Percentiles rank a stretch among this genome's conserved stretches.
These are phyloP conservation scores for Claviceps maximensis DNA, from an alignment of 2,329 filamentous ascomycete species.

Conservation along the genomic window DNA sequence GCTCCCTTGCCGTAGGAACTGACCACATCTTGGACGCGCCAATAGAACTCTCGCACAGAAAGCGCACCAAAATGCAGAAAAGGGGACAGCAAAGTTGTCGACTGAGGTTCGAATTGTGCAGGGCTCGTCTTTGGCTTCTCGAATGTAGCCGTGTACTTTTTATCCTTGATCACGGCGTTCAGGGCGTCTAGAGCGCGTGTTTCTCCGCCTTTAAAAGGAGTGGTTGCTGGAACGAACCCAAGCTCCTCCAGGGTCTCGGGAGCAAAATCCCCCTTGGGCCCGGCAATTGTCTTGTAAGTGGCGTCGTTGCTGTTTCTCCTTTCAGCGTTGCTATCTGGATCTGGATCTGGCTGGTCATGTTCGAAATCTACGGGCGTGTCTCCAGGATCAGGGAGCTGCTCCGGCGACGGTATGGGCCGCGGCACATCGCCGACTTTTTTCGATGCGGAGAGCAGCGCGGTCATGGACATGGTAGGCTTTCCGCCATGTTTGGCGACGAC, in stretches of 20 bases:
- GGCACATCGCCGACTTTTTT: slow-evolving; percentile 49
- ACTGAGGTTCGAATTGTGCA: slow-evolving; percentile 57
- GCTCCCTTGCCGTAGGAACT: slow-evolving; percentile 40
- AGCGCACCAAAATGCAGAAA: slow-evolving; percentile 64
- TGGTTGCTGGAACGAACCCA: slow-evolving; percentile 51
- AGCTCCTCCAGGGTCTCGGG: slow-evolving; percentile 61
- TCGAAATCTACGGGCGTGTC: slow-evolving; percentile 45
- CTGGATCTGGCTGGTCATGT: slow-evolving; percentile 35
- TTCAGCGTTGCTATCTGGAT: slow-evolving; percentile 47
- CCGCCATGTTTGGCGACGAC: slow-evolving; percentile 51
- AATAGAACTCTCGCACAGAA: slow-evolving; percentile 60
- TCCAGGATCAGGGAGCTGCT: slow-evolving; percentile 49
- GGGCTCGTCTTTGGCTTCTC: slow-evolving; percentile 65
- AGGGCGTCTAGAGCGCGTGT: slow-evolving; percentile 46
- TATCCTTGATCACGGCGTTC: slow-evolving; percentile 43
- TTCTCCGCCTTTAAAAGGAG: slow-evolving; percentile 60
- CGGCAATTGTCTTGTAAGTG: slow-evolving; percentile 48
- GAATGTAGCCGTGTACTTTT: slow-evolving; percentile 59
- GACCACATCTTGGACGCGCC: slow-evolving; percentile 52
- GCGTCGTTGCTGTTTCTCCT: slow-evolving; percentile 40
- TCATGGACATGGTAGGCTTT: slow-evolving; percentile 63
- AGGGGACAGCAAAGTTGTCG: slow-evolving; percentile 60
- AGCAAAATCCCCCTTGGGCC: slow-evolving; percentile 54
- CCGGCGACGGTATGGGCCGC: slow-evolving; percentile 47
- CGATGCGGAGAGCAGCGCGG: slow-evolving; percentile 50